These are phyloP conservation scores for Endoconidiophora polonica DNA, from an alignment of 2,329 filamentous ascomycete genomes.

Conservation along the genomic window DNA sequence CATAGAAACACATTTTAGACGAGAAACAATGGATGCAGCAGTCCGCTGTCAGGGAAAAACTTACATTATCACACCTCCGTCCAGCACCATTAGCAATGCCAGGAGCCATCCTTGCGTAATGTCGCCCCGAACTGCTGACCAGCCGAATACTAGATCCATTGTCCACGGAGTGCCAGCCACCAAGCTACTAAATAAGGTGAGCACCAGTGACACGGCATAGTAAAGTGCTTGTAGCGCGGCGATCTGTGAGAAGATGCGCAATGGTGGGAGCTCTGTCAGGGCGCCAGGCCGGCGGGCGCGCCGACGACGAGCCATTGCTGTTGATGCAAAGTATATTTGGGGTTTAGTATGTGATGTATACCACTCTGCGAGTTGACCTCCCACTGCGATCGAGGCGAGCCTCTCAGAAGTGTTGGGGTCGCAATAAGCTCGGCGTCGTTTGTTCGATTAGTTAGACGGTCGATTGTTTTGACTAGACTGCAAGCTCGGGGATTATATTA, in stretches of 20 bases:
- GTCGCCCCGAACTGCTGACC: conserved; percentile 41
- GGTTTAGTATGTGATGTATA: background rate
- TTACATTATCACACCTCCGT: conserved; percentile 36
- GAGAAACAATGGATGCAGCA: background rate
- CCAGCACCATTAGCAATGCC: conserved; percentile 40
- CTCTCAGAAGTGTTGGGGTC: background rate
- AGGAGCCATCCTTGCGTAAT: conserved; percentile 45
- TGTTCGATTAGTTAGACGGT: background rate
- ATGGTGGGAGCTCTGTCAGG: conserved; percentile 42
- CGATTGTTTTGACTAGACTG: too few species aligned
- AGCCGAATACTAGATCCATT: conserved; percentile 38
- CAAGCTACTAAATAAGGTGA: conserved; percentile 41
- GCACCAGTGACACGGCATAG: conserved; percentile 33
- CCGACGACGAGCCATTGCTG: conserved; percentile 36
- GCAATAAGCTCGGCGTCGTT: background rate
- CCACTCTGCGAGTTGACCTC: background rate
- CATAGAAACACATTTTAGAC: background rate
- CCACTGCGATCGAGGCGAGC: background rate
- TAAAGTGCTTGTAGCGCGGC: conserved; percentile 38
- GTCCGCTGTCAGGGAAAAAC: conserved; percentile 14
- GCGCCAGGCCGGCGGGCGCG: conserved; percentile 43
- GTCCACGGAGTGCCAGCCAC: conserved; percentile 39
- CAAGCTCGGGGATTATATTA: too few species aligned
- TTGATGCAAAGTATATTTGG: background rate
- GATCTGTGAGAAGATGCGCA: conserved; percentile 44